Percentiles rank a stretch among this genome's conserved stretches.
phyloP scores from a whole-genome alignment of 2,329 filamentous ascomycete genomes.

The Cytospora chrysosperma region DNA sequence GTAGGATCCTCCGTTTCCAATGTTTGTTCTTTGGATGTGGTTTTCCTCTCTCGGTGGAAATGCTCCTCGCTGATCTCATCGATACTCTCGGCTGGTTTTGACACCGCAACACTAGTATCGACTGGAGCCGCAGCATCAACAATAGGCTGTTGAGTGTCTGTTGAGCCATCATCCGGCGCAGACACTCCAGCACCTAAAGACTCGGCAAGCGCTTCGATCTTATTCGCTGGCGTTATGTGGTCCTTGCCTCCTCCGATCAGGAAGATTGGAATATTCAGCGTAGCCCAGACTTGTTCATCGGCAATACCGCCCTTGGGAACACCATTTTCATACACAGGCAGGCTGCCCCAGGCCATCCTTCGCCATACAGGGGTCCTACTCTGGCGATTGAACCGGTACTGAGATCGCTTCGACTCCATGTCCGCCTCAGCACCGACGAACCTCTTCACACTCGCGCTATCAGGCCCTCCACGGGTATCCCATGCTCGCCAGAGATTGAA shows the following conservation, averaged over 20 bases:
- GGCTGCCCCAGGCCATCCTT: constrained; percentile 71
- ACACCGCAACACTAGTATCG: constrained; percentile 34
- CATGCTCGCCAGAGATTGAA: constrained; percentile 76
- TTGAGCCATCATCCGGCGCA: constrained; percentile 20
- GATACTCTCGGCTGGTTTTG: constrained; percentile 33
- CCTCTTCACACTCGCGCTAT: constrained; percentile 75
- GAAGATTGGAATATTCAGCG: constrained; percentile 70
- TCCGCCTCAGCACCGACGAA: constrained; percentile 72
- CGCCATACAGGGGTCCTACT: constrained; percentile 81
- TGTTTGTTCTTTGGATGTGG: constrained; percentile 28
- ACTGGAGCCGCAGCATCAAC: constrained; percentile 50
- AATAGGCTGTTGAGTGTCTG: constrained; percentile 32
- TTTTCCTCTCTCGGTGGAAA: constrained; percentile 32
- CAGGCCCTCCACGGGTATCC: constrained; percentile 74
- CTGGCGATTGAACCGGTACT: constrained; percentile 76
- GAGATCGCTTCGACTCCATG: constrained; percentile 62
- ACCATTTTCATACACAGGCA: constrained; percentile 59
- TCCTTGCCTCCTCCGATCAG: constrained; percentile 79
- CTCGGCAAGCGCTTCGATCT: constrained; percentile 65
- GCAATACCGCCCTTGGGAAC: constrained; percentile 63
- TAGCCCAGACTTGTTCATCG: constrained; percentile 68
- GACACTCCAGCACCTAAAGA: constrained; percentile 36
- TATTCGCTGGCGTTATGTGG: constrained; percentile 67
- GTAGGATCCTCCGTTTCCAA: constrained; percentile 47
- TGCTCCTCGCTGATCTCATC: constrained; percentile 40